Conservation (phyloP, 2,329 filamentous ascomycete species). For the Lachnellula occidentalis region DNA sequence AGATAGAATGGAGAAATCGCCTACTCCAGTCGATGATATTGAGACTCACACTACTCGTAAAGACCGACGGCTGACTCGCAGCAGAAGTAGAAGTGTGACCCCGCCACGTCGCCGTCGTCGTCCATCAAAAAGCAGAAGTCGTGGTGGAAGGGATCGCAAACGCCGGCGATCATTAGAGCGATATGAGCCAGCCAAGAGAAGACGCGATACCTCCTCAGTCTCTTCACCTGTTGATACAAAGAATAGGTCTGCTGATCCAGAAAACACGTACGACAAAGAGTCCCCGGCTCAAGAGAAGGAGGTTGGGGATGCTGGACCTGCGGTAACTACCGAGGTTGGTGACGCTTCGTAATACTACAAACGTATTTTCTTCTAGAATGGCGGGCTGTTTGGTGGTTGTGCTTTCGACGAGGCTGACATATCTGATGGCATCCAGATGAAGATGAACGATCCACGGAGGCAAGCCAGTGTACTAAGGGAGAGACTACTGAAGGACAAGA, state of each 20-base stretch:
- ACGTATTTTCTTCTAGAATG: conserved; percentile 14
- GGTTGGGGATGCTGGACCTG: conserved; percentile 18
- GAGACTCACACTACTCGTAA: conserved; percentile 22
- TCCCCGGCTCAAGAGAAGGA: conserved; percentile 20
- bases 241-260: conserved; percentile 53
- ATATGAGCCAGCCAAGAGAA: conserved; percentile 36
- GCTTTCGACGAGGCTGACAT: conserved; percentile 31
- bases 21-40: conserved; percentile 21
- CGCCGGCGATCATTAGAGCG: conserved; percentile 31
- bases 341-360: conserved; percentile 29
- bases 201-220: conserved; percentile 47
- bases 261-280: conserved; percentile 39
- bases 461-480: conserved; percentile 43
- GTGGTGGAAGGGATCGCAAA: conserved; percentile 26
- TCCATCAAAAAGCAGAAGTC: conserved; percentile 24
- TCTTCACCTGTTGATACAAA: conserved; percentile 41
- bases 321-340: conserved; percentile 38
- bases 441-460: conserved; percentile 35
- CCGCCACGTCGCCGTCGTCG: conserved; percentile 27
- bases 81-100: conserved; percentile 31
- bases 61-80: conserved; percentile 30
- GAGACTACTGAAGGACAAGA: conserved; percentile 47
- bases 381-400: conserved; percentile 5
- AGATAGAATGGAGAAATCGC: conserved; percentile 15
- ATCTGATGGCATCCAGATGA: conserved; percentile 25